Percentiles rank a stretch among this genome's conserved stretches.
phyloP scores from a whole-genome alignment of 768 basidiomycete genomes.

The Dendrothele bispora region DNA sequence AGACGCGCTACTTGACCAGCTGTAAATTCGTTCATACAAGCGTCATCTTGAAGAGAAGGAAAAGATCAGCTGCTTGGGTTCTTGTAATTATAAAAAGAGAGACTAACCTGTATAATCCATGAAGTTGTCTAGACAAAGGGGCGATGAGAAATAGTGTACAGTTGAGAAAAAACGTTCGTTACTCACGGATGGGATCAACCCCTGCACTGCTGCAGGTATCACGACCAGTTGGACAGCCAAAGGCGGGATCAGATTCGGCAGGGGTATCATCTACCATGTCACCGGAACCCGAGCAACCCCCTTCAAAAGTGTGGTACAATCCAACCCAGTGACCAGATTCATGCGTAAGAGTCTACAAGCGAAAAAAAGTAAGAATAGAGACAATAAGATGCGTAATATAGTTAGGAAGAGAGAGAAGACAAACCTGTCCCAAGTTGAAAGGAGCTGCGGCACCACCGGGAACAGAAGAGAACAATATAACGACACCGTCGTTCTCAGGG shows the following conservation, averaged over 20 bases:
- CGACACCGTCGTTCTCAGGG: constrained; percentile 37
- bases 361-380: background rate
- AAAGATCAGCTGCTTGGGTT: no score
- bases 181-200: constrained; percentile 41
- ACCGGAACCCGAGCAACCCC: constrained; percentile 32
- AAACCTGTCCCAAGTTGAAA: constrained; percentile 26
- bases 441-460: constrained; percentile 26
- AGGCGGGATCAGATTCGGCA: constrained; percentile 34
- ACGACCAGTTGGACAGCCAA: constrained; percentile 34
- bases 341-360: constrained; percentile 31
- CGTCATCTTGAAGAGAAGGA: no score
- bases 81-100: no score
- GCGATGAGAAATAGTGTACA: background rate
- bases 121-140: constrained; percentile 32
- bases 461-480: constrained; percentile 21
- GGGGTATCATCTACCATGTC: constrained; percentile 45
- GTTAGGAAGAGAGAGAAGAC: background rate
- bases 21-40: constrained; percentile 40
- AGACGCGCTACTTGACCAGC: constrained; percentile 25
- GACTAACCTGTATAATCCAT: constrained; percentile 54
- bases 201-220: constrained; percentile 31
- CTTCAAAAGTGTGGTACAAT: constrained; percentile 39
- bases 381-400: background rate
- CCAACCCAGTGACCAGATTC: constrained; percentile 41
- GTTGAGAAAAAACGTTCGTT: constrained; percentile 3